These are phyloP conservation scores for Hordeum marinum DNA, from an alignment of 176 grass and related monocot genomes.

Conservation along the genomic window DNA sequence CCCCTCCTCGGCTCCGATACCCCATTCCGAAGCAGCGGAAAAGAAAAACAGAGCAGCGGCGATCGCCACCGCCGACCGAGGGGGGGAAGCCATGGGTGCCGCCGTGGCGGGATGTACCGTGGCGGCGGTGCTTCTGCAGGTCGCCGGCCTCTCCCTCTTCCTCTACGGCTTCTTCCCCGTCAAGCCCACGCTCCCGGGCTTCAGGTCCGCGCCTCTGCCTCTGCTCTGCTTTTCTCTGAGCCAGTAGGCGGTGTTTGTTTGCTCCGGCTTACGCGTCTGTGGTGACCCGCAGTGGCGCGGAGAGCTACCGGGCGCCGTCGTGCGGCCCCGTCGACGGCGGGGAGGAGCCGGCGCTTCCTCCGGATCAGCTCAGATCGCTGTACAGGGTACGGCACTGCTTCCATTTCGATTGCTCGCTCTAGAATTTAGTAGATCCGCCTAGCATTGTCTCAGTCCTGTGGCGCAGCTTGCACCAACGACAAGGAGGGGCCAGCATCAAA, in stretches of 20 bases:
- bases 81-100: constrained; percentile 29
- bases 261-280: background rate
- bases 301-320: constrained; percentile 71
- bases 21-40: background rate
- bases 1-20: background rate
- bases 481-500: background rate
- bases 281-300: constrained; percentile 40
- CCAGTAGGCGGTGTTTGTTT: background rate
- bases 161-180: constrained; percentile 85
- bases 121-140: constrained; percentile 65
- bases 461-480: background rate
- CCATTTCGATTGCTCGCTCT: background rate
- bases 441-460: background rate
- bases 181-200: constrained; percentile 79
- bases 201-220: constrained; percentile 39
- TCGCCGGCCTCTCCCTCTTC: constrained; percentile 62
- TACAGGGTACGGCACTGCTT: constrained; percentile 45
- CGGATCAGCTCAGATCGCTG: constrained; percentile 63
- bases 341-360: constrained; percentile 23
- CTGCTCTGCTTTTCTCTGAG: constrained; percentile 15
- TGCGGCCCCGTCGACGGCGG: constrained; percentile 32
- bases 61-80: constrained; percentile 13
- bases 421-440: background rate
- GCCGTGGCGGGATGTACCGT: constrained; percentile 33
- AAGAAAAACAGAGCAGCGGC: background rate